Evolutionary conservation across 176 grass and related monocot species (phyloP).

Genomic region (Echinochloa phyllopogon): DNA sequence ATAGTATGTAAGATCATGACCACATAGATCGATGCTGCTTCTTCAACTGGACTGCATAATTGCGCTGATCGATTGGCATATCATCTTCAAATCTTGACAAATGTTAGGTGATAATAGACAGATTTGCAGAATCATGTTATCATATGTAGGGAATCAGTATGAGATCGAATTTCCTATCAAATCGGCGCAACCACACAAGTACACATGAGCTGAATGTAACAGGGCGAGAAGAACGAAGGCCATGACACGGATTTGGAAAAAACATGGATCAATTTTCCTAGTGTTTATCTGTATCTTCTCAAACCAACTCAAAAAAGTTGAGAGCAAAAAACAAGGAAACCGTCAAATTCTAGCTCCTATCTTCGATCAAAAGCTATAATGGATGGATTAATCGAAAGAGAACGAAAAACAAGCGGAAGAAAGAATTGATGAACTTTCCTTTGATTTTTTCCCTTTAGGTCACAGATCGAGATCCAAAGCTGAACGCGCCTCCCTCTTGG

Average conservation of each 20-base stretch:
- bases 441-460: constrained; percentile 49
- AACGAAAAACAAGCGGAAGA: constrained; percentile 45
- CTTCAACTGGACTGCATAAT: background rate
- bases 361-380: constrained; percentile 50
- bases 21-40: constrained; percentile 2
- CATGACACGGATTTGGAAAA: constrained; percentile 44
- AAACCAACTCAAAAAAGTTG: constrained; percentile 49
- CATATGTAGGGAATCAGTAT: constrained; percentile 61
- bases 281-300: constrained; percentile 58
- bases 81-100: constrained; percentile 49
- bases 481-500: constrained; percentile 67
- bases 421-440: constrained; percentile 69
- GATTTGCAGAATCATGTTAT: constrained; percentile 59
- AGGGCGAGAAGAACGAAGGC: constrained; percentile 27
- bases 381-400: constrained; percentile 42
- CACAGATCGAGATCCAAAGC: constrained; percentile 97
- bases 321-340: constrained; percentile 40
- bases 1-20: constrained; percentile 2
- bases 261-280: constrained; percentile 44
- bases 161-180: constrained; percentile 29
- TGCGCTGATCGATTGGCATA: background rate
- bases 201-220: constrained; percentile 29
- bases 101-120: constrained; percentile 18
- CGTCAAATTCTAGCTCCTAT: constrained; percentile 59
- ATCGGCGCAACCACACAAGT: constrained; percentile 34